These are phyloP conservation scores for Alloteropsis semialata DNA, from an alignment of 176 grass and related monocot genomes.

Conservation along the genomic window DNA sequence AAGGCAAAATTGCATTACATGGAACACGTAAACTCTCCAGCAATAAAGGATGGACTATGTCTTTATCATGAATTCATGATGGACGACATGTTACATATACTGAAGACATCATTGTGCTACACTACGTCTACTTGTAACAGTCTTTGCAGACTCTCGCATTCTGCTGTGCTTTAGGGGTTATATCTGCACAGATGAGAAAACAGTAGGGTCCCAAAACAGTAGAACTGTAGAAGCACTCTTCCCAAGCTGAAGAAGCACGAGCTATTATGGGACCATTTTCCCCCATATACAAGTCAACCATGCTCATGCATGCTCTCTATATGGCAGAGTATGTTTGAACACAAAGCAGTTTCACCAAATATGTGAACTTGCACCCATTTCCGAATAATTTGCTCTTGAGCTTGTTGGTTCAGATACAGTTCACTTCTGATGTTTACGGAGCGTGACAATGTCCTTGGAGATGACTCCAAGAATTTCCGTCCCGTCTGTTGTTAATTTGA, in stretches of 20 bases:
- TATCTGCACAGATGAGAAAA: not conserved
- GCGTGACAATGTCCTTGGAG: not conserved
- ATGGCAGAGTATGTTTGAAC: not conserved
- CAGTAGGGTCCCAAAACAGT: too few species aligned
- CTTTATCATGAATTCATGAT: not conserved
- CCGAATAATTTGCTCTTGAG: not conserved
- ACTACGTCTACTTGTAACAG: slow-evolving; percentile 1
- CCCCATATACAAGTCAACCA: not conserved
- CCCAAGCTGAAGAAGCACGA: not conserved
- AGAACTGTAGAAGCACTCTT: not conserved
- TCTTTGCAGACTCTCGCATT: not conserved
- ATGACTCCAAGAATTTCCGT: not conserved
- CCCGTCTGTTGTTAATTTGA: too few species aligned
- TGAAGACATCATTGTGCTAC: slow-evolving; percentile 15
- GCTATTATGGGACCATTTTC: not conserved
- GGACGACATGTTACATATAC: not conserved
- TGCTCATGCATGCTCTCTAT: not conserved
- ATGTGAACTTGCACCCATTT: not conserved
- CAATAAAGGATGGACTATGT: not conserved
- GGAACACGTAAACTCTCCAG: not conserved
- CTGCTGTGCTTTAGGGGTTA: not conserved
- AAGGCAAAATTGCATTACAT: slow-evolving; percentile 2
- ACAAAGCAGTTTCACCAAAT: not conserved
- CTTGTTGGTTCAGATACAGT: slow-evolving; percentile 2
- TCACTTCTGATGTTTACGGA: not conserved